Percentiles rank a stretch among this genome's conserved stretches.
These are phyloP conservation scores for Penicillium subrubescens DNA, from an alignment of 495 filamentous ascomycete genomes.

Conservation along the genomic window DNA sequence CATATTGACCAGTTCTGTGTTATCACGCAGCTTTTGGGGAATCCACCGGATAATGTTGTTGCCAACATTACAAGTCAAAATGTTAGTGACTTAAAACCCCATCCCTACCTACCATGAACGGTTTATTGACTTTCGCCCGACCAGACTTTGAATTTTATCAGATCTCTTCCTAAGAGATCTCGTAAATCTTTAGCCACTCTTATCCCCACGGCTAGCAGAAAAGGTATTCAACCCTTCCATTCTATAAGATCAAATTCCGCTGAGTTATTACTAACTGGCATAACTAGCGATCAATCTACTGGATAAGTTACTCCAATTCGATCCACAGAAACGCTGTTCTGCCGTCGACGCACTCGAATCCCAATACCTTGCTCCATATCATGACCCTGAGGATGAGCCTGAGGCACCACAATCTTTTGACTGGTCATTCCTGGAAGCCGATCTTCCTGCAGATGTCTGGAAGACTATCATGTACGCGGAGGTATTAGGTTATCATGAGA, in stretches of 20 bases:
- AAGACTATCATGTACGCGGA: slow-evolving; percentile 99
- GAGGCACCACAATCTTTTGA: slow-evolving; percentile 93
- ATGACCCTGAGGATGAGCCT: slow-evolving; percentile 94
- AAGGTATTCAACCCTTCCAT: slow-evolving; percentile 59
- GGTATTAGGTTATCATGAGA: slow-evolving; percentile 93
- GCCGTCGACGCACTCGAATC: slow-evolving; percentile 80
- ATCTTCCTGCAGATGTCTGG: slow-evolving; percentile 95
- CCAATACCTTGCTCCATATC: slow-evolving; percentile 91
- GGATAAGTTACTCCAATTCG: slow-evolving; percentile 94
- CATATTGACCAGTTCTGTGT: slow-evolving; percentile 99
- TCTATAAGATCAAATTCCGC: too few species aligned
- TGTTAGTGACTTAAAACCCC: slow-evolving; percentile 50
- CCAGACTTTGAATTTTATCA: slow-evolving; percentile 91
- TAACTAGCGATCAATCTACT: slow-evolving; percentile 79
- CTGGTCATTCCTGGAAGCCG: slow-evolving; percentile 97
- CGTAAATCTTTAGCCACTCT: slow-evolving; percentile 83
- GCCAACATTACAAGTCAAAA: slow-evolving; percentile 96
- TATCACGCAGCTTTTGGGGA: slow-evolving; percentile 93
- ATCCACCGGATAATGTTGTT: slow-evolving; percentile 93
- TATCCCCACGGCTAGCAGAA: slow-evolving; percentile 85
- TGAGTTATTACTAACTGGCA: slow-evolving; percentile 9
- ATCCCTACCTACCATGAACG: not conserved
- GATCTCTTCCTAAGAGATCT: slow-evolving; percentile 89
- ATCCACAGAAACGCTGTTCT: slow-evolving; percentile 83
- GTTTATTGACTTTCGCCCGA: slow-evolving; percentile 9